Base-by-base conservation (phyloP, 192 early-diverging fungal species). In the Gamsiella multidivaricata region DNA sequence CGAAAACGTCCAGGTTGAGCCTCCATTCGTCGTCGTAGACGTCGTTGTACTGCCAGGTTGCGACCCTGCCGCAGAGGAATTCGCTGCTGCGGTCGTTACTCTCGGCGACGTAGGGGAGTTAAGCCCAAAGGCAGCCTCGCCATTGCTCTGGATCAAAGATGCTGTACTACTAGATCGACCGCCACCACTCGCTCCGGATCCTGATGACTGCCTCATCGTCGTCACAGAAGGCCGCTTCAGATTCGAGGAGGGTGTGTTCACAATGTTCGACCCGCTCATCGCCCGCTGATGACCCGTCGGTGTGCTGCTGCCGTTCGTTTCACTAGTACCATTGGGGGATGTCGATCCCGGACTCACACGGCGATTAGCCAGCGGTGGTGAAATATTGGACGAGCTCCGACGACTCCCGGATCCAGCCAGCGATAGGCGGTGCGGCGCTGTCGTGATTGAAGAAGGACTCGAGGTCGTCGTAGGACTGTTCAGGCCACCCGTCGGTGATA, bases 221-320 rank as follows among this genome's bases (percentile, higher is more conserved):
- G 49, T 47, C 4, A 76, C 73, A 0, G 73, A 76, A n/a, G 73
- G 73, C 2, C 58, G 57, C 59, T 76, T 76, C 51, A 76, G 43
- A 51, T 59, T 49, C 28, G 58, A 60, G n/a, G n/a, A n/a, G 8
- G 71, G 39, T 22, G 61, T 50, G 32, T 45, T 39, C 11, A 7
- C 11, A 3, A 45, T 58, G 26, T 20, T 28, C 6, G 45, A 5
- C 9, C n/a, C 45, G n/a, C n/a, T 46, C 5, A 18, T n/a, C 17
- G 45, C n/a, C n/a, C n/a, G n/a, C n/a, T n/a, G n/a, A n/a, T n/a
- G n/a, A n/a, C n/a, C n/a, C n/a, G n/a, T n/a, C n/a, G n/a, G n/a
- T n/a, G n/a, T n/a, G 71, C 37, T 54, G 29, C 32, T 41, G 9
- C 39, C 45, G 22, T 47, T 54, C 7, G 45, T 39, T 10, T 47